Conservation (phyloP, 2,329 filamentous ascomycete species). For the Rutstroemia sp. region DNA sequence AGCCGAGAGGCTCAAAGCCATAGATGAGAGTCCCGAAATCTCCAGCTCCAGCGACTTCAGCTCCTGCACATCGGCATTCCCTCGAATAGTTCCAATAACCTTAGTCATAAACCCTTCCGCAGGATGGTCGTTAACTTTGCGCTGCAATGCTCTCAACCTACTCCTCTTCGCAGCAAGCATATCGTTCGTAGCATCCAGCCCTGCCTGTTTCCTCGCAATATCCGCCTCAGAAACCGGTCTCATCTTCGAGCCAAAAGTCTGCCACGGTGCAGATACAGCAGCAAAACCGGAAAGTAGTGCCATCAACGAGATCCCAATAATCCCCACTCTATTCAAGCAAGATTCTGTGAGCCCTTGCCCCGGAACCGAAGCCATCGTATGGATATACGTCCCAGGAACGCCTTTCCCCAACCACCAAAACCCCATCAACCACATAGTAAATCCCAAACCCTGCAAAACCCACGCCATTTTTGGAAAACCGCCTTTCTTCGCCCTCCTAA, state of each 20-base stretch:
- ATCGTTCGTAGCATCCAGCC: constrained; percentile 70
- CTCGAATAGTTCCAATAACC: constrained; percentile 63
- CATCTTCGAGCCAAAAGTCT: constrained; percentile 63
- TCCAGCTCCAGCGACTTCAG: constrained; percentile 61
- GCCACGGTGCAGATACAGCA: constrained; percentile 81
- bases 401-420: constrained; percentile 72
- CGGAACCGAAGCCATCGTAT: constrained; percentile 35
- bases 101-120: constrained; percentile 59
- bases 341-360: constrained; percentile 34
- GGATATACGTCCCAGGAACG: constrained; percentile 47
- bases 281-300: constrained; percentile 83
- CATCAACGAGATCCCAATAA: constrained; percentile 82
- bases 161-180: constrained; percentile 72
- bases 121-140: constrained; percentile 45
- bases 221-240: constrained; percentile 65
- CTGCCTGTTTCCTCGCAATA: constrained; percentile 68
- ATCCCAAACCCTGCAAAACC: constrained; percentile 54
- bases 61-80: constrained; percentile 51
- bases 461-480: constrained; percentile 53
- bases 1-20: constrained; percentile 64
- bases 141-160: constrained; percentile 61
- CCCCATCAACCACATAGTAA: constrained; percentile 59
- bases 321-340: constrained; percentile 64
- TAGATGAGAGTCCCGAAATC: constrained; percentile 70
- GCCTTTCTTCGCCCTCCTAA: constrained; percentile 50